Evolutionary conservation across 2,329 filamentous ascomycete species (phyloP), one percentile per base, ranked within the genome.

Genomic region (Fusarium denticulatum): DNA sequence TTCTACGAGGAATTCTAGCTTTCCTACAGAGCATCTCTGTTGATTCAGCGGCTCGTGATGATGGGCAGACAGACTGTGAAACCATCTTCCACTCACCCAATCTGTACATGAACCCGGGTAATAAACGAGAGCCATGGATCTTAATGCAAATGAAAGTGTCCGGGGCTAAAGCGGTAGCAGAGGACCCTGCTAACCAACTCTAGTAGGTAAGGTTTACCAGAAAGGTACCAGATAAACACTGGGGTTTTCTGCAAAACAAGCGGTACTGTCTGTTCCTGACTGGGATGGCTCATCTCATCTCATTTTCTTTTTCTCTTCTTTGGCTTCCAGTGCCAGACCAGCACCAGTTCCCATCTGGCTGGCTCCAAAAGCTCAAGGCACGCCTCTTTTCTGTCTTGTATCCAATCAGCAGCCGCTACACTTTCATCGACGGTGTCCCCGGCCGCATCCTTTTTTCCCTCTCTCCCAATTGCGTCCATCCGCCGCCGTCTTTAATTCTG

Each of bases 371-470:
- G 49, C 49, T 67, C 69, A 58, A 59, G 49, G 58, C 60, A 66
- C 64, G 60, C 64, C 71, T 64, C 67, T 68, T 68, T 43, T 43
- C 39, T 45, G 30, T 36, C 37, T 64, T 39, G 24, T 59, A 53
- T 46, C 74, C 68, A 76, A 76, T 76, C 64, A 73, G 37, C 52
- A 30, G 50, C 24, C 34, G 15, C 24, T 60, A 40, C 49, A 34
- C 45, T 53, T 57, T 60, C 45, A 30, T 45, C 64, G 49, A 63
- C 67, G 72, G 76, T 72, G 68, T 77, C 68, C 67, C 76, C 74
- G 69, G 64, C 67, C 63, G 60, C 52, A 64, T 67, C 47, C 32
- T 66, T 66, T 47, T 65, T 37, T 10, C 36, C 55, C 24, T 64
- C 45, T 64, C 52, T 67, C 47, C 49, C 39, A 61, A 37, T 45